Base-by-base conservation (phyloP, 108 stramenopile species). In the Skeletonema costatum region DNA sequence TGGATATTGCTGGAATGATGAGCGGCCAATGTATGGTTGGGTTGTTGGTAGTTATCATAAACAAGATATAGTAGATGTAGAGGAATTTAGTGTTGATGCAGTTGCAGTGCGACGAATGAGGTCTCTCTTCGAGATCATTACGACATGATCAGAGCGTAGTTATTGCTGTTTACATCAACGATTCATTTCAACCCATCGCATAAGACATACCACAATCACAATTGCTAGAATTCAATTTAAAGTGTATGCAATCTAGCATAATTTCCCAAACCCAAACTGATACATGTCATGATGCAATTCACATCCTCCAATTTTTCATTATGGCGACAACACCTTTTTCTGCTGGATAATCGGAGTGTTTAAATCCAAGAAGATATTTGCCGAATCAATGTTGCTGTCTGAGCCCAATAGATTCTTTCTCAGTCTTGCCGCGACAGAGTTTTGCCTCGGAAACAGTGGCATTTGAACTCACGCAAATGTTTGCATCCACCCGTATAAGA, bases 1-100 rank as follows among this genome's bases (percentile, higher is more conserved):
- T 60, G 89, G 80, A 5, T 92, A 89, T 74, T 88, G 89, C 51
- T 91, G 93, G 93, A 86, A 87, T 44, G 87, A 90, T 59, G 71
- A 81, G 33, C 64, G 76, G 21, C 44, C 76, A 25, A 74, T 90
- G 5, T 91, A 85, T 65, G 90, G 93, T 0, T 93, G 93, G 93
- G 71, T 86, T 30, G 86, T 93, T n/a, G 14, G 36, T 1, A 66
- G 50, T 44, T 56, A 29, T 16, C 50, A 56, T n/a, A 65, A 46
- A 51, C 30, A 74, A 17, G 66, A 42, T 25, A 16, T 11, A 67
- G 39, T 31, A 32, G 32, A 46, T 33, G 39, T 29, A 39, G 32
- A 46, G 25, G 29, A 29, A 16, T 41, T 41, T 0, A 32, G 21
- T 38, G 58, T 33, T 2, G 29, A 29, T 8, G 1, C 60, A 16